Evolutionary conservation across 805 yeast genomes (phyloP), one percentile per base, ranked within the genome.

Genomic region (Citeromyces nyonsensis): DNA sequence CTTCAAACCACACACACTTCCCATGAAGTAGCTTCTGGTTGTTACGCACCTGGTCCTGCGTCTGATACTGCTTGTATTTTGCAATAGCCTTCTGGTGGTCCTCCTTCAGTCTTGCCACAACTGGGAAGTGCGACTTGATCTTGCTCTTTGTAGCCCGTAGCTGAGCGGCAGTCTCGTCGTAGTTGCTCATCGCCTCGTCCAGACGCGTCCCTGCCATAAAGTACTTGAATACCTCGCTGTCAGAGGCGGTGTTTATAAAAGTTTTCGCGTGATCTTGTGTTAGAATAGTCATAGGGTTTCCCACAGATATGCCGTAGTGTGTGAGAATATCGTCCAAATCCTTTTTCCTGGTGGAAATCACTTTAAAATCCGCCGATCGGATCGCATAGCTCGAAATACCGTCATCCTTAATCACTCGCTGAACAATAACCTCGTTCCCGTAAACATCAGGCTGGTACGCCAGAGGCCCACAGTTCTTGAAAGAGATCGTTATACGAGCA

Each of bases 231-330:
- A 85, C 82, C 31, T 69, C 76, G 25, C 61, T 62, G 37, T 82
- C 79, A 4, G 82, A 65, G 4, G 91, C 72, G 24, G 76, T 70
- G 1, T 94, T 79, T 39, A 91, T 56, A 47, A 91, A 91, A 10
- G 86, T 79, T 41, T 94, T 70, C 2, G 99, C 97, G 38, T 77
- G 81, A 43, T 91, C 96, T 51, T 91, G 99, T 1, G 94, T 83
- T 32, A 91, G 60, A 45, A 91, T 81, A 2, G 94, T 81, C 69
- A 91, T 71, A 5, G 96, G 95, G 43, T 91, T 91, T 43, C 75
- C 86, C 15, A 91, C 77, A 5, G 82, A 75, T 28, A 88, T 75
- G 29, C 78, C 73, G 47, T 77, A 84, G 39, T 65, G 68, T 40
- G 69, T 73, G 30, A 85, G 54, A 3, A 91, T 75, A 4, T 66